phyloP scores from a whole-genome alignment of 805 yeast species.

The Wickerhamomyces rabaulensis region DNA sequence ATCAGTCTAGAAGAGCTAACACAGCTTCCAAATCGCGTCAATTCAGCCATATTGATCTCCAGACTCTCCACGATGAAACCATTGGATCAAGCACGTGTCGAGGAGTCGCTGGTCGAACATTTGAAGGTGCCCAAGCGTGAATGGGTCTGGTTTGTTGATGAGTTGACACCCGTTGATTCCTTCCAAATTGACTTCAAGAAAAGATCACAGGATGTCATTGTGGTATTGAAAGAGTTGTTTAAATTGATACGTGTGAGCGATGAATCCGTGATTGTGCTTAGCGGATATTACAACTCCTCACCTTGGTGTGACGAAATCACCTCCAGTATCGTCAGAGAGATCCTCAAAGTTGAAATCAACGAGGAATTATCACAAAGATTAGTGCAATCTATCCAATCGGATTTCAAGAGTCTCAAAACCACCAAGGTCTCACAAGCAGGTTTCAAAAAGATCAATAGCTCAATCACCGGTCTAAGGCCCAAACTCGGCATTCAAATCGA shows the following conservation, averaged over 20 bases:
- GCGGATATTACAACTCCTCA: conserved; percentile 5
- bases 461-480: conserved; percentile 10
- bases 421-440: conserved; percentile 18
- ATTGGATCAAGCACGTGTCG: not conserved
- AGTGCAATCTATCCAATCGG: conserved; percentile 1
- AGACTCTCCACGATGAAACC: not conserved
- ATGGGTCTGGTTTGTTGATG: conserved; percentile 21
- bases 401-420: conserved; percentile 8
- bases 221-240: conserved; percentile 3
- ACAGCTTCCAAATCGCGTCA: not conserved
- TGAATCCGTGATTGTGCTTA: not conserved
- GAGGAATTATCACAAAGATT: not conserved
- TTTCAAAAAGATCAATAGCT: conserved; percentile 8
- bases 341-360: not conserved
- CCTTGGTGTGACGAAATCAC: conserved; percentile 19
- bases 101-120: not conserved
- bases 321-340: not conserved
- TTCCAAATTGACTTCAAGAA: conserved; percentile 11
- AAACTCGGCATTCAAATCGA: conserved; percentile 8
- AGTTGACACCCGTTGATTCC: conserved; percentile 8
- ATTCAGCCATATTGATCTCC: not conserved
- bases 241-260: not conserved
- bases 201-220: conserved; percentile 1
- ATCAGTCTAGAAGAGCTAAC: not conserved
- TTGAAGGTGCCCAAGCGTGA: conserved; percentile 6